Conservation (phyloP, 2,329 filamentous ascomycete genomes). For the Penicillium sp. region DNA sequence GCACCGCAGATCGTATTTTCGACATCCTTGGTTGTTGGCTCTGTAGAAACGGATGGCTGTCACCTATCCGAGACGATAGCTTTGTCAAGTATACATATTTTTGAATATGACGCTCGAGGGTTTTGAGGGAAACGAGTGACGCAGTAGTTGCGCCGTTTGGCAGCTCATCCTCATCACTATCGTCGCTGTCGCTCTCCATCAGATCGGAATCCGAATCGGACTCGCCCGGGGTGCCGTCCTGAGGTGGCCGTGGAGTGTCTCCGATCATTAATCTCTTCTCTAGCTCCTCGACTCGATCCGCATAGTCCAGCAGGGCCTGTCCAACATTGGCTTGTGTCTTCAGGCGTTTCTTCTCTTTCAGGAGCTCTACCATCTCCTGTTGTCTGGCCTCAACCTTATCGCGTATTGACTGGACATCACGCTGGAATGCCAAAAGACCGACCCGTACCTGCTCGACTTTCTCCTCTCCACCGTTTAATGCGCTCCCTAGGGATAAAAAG, state of each 20-base stretch:
- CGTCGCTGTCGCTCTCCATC: slow-evolving; percentile 28
- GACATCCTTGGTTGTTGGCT: slow-evolving; percentile 50
- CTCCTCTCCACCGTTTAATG: slow-evolving; percentile 78
- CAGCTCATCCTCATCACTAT: slow-evolving; percentile 35
- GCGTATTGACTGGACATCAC: slow-evolving; percentile 69
- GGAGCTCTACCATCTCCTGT: slow-evolving; percentile 53
- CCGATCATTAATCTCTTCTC: slow-evolving; percentile 62
- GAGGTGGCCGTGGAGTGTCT: slow-evolving; percentile 23
- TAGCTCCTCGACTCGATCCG: slow-evolving; percentile 48
- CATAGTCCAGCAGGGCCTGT: slow-evolving; percentile 41
- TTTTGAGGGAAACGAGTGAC: too few relatives aligned
- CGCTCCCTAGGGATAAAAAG: slow-evolving; percentile 73
- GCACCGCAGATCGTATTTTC: slow-evolving; percentile 53
- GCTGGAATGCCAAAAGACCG: slow-evolving; percentile 71
- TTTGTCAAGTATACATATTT: slow-evolving; percentile 51
- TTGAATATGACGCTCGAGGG: slow-evolving; percentile 44
- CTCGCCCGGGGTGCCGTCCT: slow-evolving; percentile 14
- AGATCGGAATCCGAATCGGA: slow-evolving; percentile 30
- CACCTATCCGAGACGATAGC: slow-evolving; percentile 44
- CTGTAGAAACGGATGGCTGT: slow-evolving; percentile 55
- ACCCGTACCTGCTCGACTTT: slow-evolving; percentile 83
- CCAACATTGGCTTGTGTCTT: slow-evolving; percentile 55
- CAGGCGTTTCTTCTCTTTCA: slow-evolving; percentile 57
- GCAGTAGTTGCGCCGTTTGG: too few relatives aligned
- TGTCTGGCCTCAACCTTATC: slow-evolving; percentile 56